These are phyloP conservation scores for Prosopis cineraria DNA, from an alignment of 306 rosid species.

Conservation along the genomic window DNA sequence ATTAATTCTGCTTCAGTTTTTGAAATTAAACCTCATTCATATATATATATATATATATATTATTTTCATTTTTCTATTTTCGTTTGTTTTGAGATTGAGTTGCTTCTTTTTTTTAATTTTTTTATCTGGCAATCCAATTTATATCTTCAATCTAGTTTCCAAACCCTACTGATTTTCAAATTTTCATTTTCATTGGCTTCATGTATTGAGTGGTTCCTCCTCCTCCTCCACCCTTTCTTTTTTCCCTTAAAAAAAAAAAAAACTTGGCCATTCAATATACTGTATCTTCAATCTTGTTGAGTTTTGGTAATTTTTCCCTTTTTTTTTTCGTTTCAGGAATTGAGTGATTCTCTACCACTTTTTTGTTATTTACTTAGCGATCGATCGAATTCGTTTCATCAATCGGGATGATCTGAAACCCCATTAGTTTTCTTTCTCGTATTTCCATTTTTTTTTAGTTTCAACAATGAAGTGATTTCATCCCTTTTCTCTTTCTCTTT, in stretches of 20 bases:
- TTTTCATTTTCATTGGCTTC: neutral
- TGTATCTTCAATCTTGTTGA: neutral
- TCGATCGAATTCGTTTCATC: neutral
- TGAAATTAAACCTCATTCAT: neutral
- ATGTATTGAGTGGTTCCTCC: neutral
- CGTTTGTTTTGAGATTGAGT: neutral
- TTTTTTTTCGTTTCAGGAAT: neutral
- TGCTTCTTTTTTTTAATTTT: neutral
- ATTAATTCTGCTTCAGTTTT: constrained; percentile 35
- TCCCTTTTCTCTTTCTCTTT: neutral
- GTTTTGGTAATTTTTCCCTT: neutral
- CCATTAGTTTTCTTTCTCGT: neutral
- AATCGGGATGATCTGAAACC: constrained; percentile 1
- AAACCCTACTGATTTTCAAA: neutral
- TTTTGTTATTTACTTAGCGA: neutral
- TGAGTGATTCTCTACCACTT: neutral
- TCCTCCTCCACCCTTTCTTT: neutral
- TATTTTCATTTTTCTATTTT: neutral
- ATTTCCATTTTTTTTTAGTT: neutral
- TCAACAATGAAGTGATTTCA: neutral
- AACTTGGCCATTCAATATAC: neutral
- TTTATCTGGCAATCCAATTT: neutral
- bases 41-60: neutral
- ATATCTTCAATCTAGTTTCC: neutral
- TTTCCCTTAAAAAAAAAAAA: too few species aligned